phyloP scores from a whole-genome alignment of 164 flowering plant species.

The Nymphaea thermarum region DNA sequence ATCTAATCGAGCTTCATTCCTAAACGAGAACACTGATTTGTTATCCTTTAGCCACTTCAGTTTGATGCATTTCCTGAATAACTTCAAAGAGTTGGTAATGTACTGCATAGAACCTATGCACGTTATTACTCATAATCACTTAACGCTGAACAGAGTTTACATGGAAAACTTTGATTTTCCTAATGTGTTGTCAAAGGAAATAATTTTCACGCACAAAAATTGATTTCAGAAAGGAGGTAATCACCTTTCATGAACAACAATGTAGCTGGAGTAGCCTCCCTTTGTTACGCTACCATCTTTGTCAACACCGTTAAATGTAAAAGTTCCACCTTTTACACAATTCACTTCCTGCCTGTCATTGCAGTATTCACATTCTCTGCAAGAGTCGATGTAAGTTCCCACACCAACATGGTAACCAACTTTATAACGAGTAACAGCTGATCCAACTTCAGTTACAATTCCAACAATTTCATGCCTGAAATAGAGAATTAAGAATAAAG shows the following conservation, averaged over 20 bases:
- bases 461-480: conserved; percentile 90
- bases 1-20: too few relatives aligned
- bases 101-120: too few relatives aligned
- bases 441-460: conserved; percentile 58
- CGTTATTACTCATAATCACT: too few relatives aligned
- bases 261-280: conserved; percentile 72
- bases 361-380: conserved; percentile 72
- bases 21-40: too few relatives aligned
- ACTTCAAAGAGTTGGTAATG: too few relatives aligned
- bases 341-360: conserved; percentile 39
- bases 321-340: conserved; percentile 37
- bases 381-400: conserved; percentile 75
- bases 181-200: too few relatives aligned
- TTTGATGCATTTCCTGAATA: too few relatives aligned
- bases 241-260: conserved; percentile 65
- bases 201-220: background rate
- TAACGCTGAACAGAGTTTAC: too few relatives aligned
- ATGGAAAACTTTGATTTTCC: too few relatives aligned
- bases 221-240: background rate
- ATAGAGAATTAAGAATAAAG: conserved; percentile 2
- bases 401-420: conserved; percentile 81
- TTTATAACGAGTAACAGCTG: conserved; percentile 48
- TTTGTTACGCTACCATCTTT: conserved; percentile 69
- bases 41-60: too few relatives aligned
- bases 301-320: conserved; percentile 59